Base-by-base conservation (phyloP, 1,284 basidiomycete species). In the Malassezia obtusa region DNA sequence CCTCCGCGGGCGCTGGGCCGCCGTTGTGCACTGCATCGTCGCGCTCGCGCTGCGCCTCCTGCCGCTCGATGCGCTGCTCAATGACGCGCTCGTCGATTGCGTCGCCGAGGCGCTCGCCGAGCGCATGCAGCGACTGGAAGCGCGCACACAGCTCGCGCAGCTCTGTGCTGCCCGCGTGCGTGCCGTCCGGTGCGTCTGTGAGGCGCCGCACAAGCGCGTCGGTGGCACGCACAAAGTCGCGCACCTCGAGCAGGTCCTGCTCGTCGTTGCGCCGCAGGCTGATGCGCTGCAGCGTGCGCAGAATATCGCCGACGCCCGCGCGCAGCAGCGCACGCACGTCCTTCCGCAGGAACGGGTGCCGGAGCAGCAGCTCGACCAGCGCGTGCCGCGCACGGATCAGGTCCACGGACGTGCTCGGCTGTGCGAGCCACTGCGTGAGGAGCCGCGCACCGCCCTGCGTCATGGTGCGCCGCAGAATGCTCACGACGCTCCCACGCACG, bases 31-130 rank as follows among this genome's bases (percentile, higher is more conserved):
- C 56, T 45, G 12, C 53, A 30, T 39, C 46, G 32, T 1, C 44
- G 32, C 7, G 41, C 38, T 25, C 50, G 44, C 5, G 21, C 4
- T 55, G 60, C 8, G 57, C 62, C 35, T 69, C 64, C 45, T 66
- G 66, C n/a, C 55, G 51, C 43, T 62, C 51, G 17, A 65, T 22
- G 2, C 70, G 49, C 39, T 52, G 45, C 30, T 67, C 65, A 24
- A 73, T 68, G n/a, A 73, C 70, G 4, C 60, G 45, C 45, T 71
- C 70, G 38, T 73, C 70, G n/a, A 73, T 73, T 9, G 70, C 70
- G 0, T 52, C 49, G 2, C 59, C 68, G 4, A 73, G 41, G 24
- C 49, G 58, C 15, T 39, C 30, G 24, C 65, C 62, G 6, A 71
- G 47, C 24, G 41, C 55, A 1, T 30, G 35, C 10, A 71, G 44